Base-by-base conservation (phyloP, 2,329 filamentous ascomycete species). In the Aaosphaeria pasadenensis region DNA sequence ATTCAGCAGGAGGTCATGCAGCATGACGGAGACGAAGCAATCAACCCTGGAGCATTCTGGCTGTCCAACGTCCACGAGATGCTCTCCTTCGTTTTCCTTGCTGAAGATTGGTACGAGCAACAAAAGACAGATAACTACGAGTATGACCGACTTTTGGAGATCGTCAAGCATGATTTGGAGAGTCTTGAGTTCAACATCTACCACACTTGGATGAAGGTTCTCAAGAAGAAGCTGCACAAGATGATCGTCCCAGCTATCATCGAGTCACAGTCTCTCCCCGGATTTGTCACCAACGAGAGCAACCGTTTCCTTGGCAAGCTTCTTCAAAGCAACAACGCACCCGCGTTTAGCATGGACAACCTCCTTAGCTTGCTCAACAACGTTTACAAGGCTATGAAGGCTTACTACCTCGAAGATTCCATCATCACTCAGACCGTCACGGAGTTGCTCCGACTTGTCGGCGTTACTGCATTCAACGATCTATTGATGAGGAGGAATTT, bases 191-290 rank as follows among this genome's bases (percentile, higher is more conserved):
- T 99, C 79, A 99, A 99, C 78, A 99, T 99, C 63, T 99, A 99
- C 74, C 94, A 99, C 75, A 99, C 94, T 29, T 99, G 94, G 94
- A 99, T 99, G 94, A 99, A 99, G 80, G 89, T 96, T 48, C 77
- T 99, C 66, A 99, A 99, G 83, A 96, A 96, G 84, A 96, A 95
- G 77, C 81, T 99, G 55, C 90, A 95, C 64, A 97, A 97, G 82
- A 99, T 99, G 94, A 95, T 99, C 65, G 95, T 99, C 45, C 94
- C 94, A 1, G 94, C 94, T 47, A 99, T 99, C 70, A 99, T 99
- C 65, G 94, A 99, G 72, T 97, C 92, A 42, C 94, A 99, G 72
- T 97, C 94, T 28, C 84, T 99, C 53, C 94, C 94, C 44, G 94
- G 94, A 59, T 99, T 99, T 71, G 94, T 99, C 58, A 99, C 94